A percentile compares a stretch with the other conserved stretches of the same genome.
Evolutionary conservation across 352 stramenopile genomes (phyloP).

Genomic region (Phytophthora ohioensis): DNA sequence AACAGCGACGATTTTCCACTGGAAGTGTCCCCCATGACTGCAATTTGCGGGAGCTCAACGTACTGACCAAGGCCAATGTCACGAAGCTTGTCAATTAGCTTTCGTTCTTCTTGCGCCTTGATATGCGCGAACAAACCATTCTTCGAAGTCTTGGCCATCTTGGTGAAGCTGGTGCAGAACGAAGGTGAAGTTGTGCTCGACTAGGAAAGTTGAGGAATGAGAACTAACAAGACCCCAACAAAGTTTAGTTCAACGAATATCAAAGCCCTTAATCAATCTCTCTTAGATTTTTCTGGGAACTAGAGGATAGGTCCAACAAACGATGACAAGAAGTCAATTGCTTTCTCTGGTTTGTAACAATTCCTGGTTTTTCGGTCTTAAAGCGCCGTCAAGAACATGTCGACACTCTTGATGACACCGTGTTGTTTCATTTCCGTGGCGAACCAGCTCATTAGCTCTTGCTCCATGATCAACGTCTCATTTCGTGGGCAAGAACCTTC

Average conservation of each 20-base stretch:
- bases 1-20: conserved; percentile 91
- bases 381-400: conserved; percentile 22
- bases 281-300: neutral
- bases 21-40: conserved; percentile 91
- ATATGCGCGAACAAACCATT: conserved; percentile 14
- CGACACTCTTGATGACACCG: conserved; percentile 52
- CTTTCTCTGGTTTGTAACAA: too few relatives aligned
- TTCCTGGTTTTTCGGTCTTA: conserved; percentile 1
- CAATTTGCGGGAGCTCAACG: conserved; percentile 91
- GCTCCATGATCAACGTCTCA: conserved; percentile 47
- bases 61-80: conserved; percentile 72
- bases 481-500: conserved; percentile 17
- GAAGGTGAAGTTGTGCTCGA: conserved; percentile 1
- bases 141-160: conserved; percentile 13
- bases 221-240: neutral
- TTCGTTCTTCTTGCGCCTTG: conserved; percentile 42
- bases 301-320: neutral
- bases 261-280: neutral
- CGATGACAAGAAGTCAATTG: too few relatives aligned
- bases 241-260: neutral
- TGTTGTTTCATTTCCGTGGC: conserved; percentile 63
- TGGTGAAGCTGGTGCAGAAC: neutral
- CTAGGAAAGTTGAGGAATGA: conserved; percentile 16
- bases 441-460: conserved; percentile 65
- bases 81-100: conserved; percentile 63